Evolutionary conservation across 805 yeast genomes (phyloP), one percentile per base, ranked within the genome.

Genomic region (Torulaspora delbrueckii): DNA sequence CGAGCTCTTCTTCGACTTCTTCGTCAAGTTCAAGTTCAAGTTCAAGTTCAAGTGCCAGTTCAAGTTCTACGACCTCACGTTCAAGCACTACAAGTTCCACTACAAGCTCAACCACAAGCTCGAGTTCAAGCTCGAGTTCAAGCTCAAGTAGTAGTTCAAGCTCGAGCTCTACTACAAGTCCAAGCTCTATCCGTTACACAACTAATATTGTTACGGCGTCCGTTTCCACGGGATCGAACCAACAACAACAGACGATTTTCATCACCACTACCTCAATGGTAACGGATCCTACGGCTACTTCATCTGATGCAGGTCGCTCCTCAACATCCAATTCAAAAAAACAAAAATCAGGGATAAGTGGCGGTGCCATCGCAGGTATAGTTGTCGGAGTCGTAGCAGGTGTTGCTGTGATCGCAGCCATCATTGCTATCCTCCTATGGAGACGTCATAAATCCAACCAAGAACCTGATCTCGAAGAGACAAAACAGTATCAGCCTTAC

Each of bases 311-410:
- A 43, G 3, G 41, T 19, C 24, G 22, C 14, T 40, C 48, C 14
- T 10, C 48, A 24, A 27, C 36, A 37, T 44, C 44, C 34, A 34
- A 25, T 35, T 30, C 46, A 12, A 23, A 40, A 6, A 34, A 44
- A 9, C 42, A 38, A n/a, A 45, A 47, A 16, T 14, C 34, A 30
- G 37, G 45, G 10, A 26, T 62, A 34, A 54, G 62, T 37, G 65
- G 57, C 27, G 84, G 84, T 13, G 81, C 81, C 16, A 77, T 78
- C 44, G 83, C 81, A 8, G 84, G 84, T 37, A 74, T 79, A 23
- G 83, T 77, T n/a, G 67, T 77, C 32, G 84, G 83, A 23, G 71
- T 69, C 5, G 65, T 78, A 8, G 68, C 60, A 16, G 83, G 81
- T 47, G 43, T 56, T 5, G 61, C 66, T 18, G 56, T 65, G 8